Base-by-base conservation (phyloP, 352 stramenopile genomes). In the Pythium dissimile region DNA sequence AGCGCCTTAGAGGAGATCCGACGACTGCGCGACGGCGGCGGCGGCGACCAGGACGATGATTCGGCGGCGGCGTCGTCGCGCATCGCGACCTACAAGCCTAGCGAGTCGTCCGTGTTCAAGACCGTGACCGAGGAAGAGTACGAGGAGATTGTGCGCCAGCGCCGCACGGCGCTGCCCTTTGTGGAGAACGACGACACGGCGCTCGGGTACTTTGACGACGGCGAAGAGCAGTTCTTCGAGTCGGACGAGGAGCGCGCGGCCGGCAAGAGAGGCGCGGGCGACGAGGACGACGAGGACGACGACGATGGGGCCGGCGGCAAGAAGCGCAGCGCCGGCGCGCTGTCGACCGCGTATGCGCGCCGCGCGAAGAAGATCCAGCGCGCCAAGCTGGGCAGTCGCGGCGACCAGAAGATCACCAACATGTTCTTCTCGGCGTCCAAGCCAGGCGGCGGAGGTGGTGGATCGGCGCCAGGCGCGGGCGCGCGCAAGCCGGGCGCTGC, bases 181-280 rank as follows among this genome's bases (percentile, higher is more conserved):
- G 86, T 95, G 5, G 83, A 89, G 52, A 91, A 95, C 59, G 86
- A 95, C 26, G 84, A 89, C 48, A 71, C 76, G 12, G 82, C 86
- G 57, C 90, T 94, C 71, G 86, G 86, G 13, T 95, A 95, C 62
- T 94, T 86, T 49, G 86, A 95, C 53, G 85, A 95, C 48, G 86
- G 86, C 44, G 86, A 95, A 49, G 86, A 95, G 50, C 80, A 92
- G 71, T 94, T 94, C 50, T 95, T 95, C 52, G 86, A 95, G 53
- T 91, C 80, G 16, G 83, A 94, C 50, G 61, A 72, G 4, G 82
- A 94, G 51, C 49, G 54, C 23, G 43, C 45, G 12, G 42, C 39
- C 15, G 41, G 56, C 15, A 23, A 23, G 12, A 42, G 51, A 1
- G 51, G 47, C 15, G 38, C 41, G 5, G 16, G 23, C 24, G 43